These are phyloP conservation scores for Hymenoscyphus infarciens DNA, from an alignment of 2,329 filamentous ascomycete genomes.

Conservation along the genomic window DNA sequence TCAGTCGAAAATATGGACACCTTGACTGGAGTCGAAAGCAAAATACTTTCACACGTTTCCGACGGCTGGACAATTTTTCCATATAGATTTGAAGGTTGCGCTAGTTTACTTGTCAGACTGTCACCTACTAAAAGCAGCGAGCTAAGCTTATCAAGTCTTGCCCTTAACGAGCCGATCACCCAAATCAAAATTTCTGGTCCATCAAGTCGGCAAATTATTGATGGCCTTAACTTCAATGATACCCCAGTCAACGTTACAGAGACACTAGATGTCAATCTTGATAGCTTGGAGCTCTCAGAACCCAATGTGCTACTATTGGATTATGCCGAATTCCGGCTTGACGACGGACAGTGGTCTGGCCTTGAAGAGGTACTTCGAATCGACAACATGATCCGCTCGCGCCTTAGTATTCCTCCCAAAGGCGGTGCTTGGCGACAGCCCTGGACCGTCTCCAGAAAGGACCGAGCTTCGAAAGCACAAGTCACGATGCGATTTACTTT, in stretches of 20 bases:
- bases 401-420: slow-evolving; percentile 30
- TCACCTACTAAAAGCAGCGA: slow-evolving; percentile 10
- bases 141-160: neutral
- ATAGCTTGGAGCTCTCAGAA: slow-evolving; percentile 29
- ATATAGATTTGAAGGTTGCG: slow-evolving; percentile 33
- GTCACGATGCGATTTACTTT: slow-evolving; percentile 31
- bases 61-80: slow-evolving; percentile 29
- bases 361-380: slow-evolving; percentile 31
- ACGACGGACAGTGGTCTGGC: slow-evolving; percentile 24
- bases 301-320: slow-evolving; percentile 35
- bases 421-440: slow-evolving; percentile 32
- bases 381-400: slow-evolving; percentile 32
- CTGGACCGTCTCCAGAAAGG: slow-evolving; percentile 25
- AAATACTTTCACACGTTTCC: slow-evolving; percentile 8
- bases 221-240: too few relatives aligned
- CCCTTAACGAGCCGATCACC: neutral
- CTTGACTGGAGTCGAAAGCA: slow-evolving; percentile 24
- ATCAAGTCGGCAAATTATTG: neutral
- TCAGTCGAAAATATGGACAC: slow-evolving; percentile 32
- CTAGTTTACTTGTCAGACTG: slow-evolving; percentile 31
- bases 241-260: neutral
- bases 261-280: slow-evolving; percentile 9
- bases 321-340: slow-evolving; percentile 31
- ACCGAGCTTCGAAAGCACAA: slow-evolving; percentile 23
- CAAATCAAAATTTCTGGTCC: neutral